phyloP scores from a whole-genome alignment of 257 asterid species.

The Salvia hispanica region DNA sequence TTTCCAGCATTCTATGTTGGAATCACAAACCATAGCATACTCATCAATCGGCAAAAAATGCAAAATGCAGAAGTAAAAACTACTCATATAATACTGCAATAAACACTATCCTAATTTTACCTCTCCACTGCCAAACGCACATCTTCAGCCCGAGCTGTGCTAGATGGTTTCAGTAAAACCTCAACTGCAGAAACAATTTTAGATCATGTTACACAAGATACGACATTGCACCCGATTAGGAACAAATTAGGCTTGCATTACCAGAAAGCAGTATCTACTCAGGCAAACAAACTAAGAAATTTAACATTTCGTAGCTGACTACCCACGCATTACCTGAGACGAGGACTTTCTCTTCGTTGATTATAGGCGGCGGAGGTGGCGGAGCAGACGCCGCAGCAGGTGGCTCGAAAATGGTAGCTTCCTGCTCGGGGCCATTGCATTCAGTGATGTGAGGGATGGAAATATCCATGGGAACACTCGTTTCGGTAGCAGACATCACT shows the following conservation, averaged over 20 bases:
- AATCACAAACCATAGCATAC: slow-evolving; percentile 5
- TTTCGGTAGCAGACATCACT: slow-evolving; percentile 43
- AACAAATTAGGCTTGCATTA: slow-evolving; percentile 15
- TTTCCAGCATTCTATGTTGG: slow-evolving; percentile 75
- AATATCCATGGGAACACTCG: slow-evolving; percentile 88
- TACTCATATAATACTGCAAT: not conserved
- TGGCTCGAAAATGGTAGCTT: slow-evolving; percentile 48
- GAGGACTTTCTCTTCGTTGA: slow-evolving; percentile 54
- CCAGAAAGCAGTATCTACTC: not conserved
- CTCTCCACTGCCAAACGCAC: slow-evolving; percentile 72
- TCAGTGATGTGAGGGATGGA: slow-evolving; percentile 45
- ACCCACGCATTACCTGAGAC: slow-evolving; percentile 62
- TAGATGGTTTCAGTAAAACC: slow-evolving; percentile 73
- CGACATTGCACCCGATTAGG: slow-evolving; percentile 2
- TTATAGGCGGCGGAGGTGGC: slow-evolving; percentile 32
- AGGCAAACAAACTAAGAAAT: not conserved
- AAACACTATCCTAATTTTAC: slow-evolving; percentile 38
- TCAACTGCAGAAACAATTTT: slow-evolving; percentile 61
- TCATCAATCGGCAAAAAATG: slow-evolving; percentile 5
- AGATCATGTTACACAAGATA: slow-evolving; percentile 27
- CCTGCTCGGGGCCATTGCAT: slow-evolving; percentile 43
- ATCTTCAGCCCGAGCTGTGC: slow-evolving; percentile 75
- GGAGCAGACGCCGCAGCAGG: slow-evolving; percentile 39
- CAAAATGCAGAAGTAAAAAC: not conserved
- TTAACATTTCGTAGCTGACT: not conserved